phyloP scores from a whole-genome alignment of 1,284 basidiomycete genomes.

The Pascua sp. region DNA sequence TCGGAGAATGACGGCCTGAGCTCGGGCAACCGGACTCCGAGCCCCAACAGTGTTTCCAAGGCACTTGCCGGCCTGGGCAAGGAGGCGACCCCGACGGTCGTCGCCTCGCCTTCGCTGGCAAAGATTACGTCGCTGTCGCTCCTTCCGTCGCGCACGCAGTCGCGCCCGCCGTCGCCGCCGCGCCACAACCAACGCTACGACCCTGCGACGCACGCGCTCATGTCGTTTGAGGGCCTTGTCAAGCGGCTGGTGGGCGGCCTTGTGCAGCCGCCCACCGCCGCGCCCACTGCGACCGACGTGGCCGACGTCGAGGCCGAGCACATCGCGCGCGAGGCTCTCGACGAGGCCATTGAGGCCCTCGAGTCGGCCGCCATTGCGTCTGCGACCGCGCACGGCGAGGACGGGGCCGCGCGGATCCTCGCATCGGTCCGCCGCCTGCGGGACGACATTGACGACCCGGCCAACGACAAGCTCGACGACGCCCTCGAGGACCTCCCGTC shows the following conservation, averaged over 20 bases:
- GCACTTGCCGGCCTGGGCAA: constrained; percentile 41
- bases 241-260: constrained; percentile 44
- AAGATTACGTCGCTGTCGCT: constrained; percentile 41
- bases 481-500: constrained; percentile 50
- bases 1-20: constrained; percentile 32
- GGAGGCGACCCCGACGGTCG: constrained; percentile 26
- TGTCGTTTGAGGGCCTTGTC: constrained; percentile 47
- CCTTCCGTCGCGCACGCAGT: constrained; percentile 37
- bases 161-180: constrained; percentile 46
- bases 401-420: constrained; percentile 23
- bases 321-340: constrained; percentile 48
- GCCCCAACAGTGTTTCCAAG: constrained; percentile 37
- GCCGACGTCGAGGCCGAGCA: constrained; percentile 42
- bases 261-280: constrained; percentile 41
- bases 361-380: constrained; percentile 43
- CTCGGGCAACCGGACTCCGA: constrained; percentile 31
- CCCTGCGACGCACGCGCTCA: constrained; percentile 41
- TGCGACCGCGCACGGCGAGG: constrained; percentile 33
- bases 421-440: constrained; percentile 32
- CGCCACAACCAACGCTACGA: constrained; percentile 27
- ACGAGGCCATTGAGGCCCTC: constrained; percentile 49
- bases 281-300: constrained; percentile 20
- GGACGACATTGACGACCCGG: constrained; percentile 41
- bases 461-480: constrained; percentile 46
- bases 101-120: constrained; percentile 29